phyloP scores from a whole-genome alignment of 306 rosid genomes.

The Dryas alaskensis region DNA sequence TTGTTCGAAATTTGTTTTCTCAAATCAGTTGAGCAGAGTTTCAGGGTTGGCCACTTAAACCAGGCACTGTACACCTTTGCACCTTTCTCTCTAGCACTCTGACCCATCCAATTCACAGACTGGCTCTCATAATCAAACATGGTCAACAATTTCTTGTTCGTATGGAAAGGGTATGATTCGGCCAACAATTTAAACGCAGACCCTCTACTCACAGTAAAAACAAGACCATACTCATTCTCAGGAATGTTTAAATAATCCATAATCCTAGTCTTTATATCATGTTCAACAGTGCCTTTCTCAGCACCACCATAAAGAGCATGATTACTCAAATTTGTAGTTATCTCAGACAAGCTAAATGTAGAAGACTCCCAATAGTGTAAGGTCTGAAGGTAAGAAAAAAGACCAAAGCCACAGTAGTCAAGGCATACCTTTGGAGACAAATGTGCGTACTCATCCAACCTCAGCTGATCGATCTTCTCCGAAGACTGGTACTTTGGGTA shows the following conservation, averaged over 20 bases:
- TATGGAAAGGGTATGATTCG: slow-evolving; percentile 93
- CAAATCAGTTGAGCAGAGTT: slow-evolving; percentile 81
- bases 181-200: slow-evolving; percentile 86
- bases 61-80: slow-evolving; percentile 87
- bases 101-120: slow-evolving; percentile 96
- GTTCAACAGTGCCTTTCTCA: slow-evolving; percentile 75
- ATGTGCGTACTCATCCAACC: slow-evolving; percentile 71
- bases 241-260: slow-evolving; percentile 93
- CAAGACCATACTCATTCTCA: slow-evolving; percentile 92
- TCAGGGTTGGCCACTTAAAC: slow-evolving; percentile 95
- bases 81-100: slow-evolving; percentile 83
- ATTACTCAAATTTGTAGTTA: slow-evolving; percentile 89
- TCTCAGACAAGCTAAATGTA: slow-evolving; percentile 86
- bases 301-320: slow-evolving; percentile 93
- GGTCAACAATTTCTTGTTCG: slow-evolving; percentile 78
- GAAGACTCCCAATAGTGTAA: slow-evolving; percentile 88
- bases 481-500: slow-evolving; percentile 67
- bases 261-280: slow-evolving; percentile 79
- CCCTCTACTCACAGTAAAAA: slow-evolving; percentile 94
- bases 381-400: slow-evolving; percentile 87
- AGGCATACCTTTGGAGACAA: slow-evolving; percentile 78
- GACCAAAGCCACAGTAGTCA: slow-evolving; percentile 93
- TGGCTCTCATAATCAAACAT: slow-evolving; percentile 99
- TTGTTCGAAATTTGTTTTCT: slow-evolving; percentile 77
- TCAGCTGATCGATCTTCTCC: slow-evolving; percentile 70